A percentile compares a stretch with the other conserved stretches of the same genome.
Evolutionary conservation across 345 rosid species (phyloP).

Genomic region (Gossypium sturtianum): DNA sequence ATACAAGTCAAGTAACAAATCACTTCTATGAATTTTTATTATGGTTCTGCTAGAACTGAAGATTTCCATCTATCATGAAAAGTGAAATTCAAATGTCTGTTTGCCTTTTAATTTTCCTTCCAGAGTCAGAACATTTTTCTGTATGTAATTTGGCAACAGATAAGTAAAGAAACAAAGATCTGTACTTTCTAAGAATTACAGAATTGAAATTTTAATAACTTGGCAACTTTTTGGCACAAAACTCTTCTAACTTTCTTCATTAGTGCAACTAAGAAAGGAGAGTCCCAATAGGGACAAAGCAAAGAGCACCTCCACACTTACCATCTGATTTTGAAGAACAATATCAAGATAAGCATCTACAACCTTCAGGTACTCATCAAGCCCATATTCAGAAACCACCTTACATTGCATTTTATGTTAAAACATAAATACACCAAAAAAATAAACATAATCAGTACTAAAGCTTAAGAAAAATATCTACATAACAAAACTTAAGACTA

Average conservation of each 20-base stretch:
- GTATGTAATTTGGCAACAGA: neutral
- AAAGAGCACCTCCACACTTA: conserved; percentile 21
- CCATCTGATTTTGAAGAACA: conserved; percentile 72
- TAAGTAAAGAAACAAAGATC: neutral
- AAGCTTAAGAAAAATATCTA: neutral
- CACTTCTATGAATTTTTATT: neutral
- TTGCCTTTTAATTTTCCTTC: neutral
- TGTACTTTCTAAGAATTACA: neutral
- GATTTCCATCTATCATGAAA: neutral
- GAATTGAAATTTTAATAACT: neutral
- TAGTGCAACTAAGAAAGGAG: neutral
- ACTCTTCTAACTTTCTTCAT: neutral
- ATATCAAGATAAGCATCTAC: conserved; percentile 79
- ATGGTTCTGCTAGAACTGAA: neutral
- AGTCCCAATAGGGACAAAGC: neutral
- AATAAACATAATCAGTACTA: neutral
- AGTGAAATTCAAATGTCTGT: neutral
- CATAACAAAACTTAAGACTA: neutral
- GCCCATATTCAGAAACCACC: conserved; percentile 54
- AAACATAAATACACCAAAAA: neutral
- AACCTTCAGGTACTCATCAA: conserved; percentile 63
- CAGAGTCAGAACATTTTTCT: neutral
- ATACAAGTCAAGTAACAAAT: neutral
- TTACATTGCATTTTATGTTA: conserved; percentile 18
- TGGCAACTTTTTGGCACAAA: neutral